Evolutionary conservation across 441 rosid genomes (phyloP), one percentile per base, ranked within the genome.

Genomic region (Jatropha multifida): DNA sequence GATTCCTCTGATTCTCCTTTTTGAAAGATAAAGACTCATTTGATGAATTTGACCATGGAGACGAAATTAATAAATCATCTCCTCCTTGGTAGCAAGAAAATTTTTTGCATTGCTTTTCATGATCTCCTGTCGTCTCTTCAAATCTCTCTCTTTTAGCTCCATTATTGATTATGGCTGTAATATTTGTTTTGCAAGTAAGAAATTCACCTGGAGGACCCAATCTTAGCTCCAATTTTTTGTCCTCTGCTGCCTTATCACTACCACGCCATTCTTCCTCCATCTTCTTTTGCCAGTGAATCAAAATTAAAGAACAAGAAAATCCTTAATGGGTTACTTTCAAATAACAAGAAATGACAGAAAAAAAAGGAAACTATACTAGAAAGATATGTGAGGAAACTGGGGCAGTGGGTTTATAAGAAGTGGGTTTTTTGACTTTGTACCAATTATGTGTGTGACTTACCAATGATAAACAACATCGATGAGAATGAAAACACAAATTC

Each of bases 141-240:
- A 46, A 64, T 2, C 78, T 51, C 10, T 73, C 71, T 73, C 88
- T 81, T 74, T 84, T 81, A 63, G 77, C 62, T 77, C 87, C 88
- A 76, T 77, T 32, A 54, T 7, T 40, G 17, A 32, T 32, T 32
- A 32, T 32, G 32, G 32, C 0, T 32, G 32, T 32, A 32, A 32
- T 32, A 32, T 32, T 32, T 32, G 63, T 64, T 69, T 55, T 60
- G 73, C 11, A 58, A 80, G 56, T 76, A 54, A 56, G 51, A 44
- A 58, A 71, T 79, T 81, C 86, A 74, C 92, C 97, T n/a, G 98
- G 98, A 14, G 93, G 97, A 79, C 89, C 97, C 76, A 92, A 93
- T 83, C 89, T 92, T 12, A 92, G 86, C 82, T 90, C 96, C 42
- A 94, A 92, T 75, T 85, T 83, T 76, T 82, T 88, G 80, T 89